These are phyloP conservation scores for Elsinoe batatas DNA, from an alignment of 2,329 filamentous ascomycete genomes.

Conservation along the genomic window DNA sequence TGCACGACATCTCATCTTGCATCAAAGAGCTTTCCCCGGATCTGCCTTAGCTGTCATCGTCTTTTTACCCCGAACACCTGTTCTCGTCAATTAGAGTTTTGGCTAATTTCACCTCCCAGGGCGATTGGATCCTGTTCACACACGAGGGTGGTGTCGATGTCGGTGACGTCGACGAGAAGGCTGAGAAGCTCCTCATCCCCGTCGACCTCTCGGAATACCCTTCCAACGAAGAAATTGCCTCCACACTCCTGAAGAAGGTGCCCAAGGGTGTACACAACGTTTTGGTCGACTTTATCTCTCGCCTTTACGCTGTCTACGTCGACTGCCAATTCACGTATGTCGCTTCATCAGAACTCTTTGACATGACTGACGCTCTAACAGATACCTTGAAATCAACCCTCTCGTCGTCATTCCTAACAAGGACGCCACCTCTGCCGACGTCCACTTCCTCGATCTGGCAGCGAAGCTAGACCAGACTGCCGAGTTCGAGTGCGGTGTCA, in stretches of 20 bases:
- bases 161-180: conserved; percentile 97
- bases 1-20: conserved; percentile 12
- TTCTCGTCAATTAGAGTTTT: conserved; percentile 1
- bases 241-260: conserved; percentile 79
- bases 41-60: conserved; percentile 3
- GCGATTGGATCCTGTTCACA: conserved; percentile 99
- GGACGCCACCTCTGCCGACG: conserved; percentile 80
- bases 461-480: conserved; percentile 99
- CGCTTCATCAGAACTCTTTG: background rate
- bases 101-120: conserved; percentile 44
- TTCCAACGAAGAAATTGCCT: conserved; percentile 87
- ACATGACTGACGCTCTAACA: conserved; percentile 15
- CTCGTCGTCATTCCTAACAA: conserved; percentile 94
- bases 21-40: conserved; percentile 3
- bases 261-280: conserved; percentile 95
- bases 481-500: conserved; percentile 97
- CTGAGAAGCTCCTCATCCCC: conserved; percentile 95
- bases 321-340: conserved; percentile 90
- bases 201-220: conserved; percentile 92
- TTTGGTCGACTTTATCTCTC: conserved; percentile 96
- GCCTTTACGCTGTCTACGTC: conserved; percentile 96
- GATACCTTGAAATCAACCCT: conserved; percentile 98
- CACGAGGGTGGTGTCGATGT: conserved; percentile 99
- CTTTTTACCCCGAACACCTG: conserved; percentile 5
- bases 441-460: conserved; percentile 96